Evolutionary conservation across 495 filamentous ascomycete genomes (phyloP).

Genomic region (Penicillium bovifimosum): DNA sequence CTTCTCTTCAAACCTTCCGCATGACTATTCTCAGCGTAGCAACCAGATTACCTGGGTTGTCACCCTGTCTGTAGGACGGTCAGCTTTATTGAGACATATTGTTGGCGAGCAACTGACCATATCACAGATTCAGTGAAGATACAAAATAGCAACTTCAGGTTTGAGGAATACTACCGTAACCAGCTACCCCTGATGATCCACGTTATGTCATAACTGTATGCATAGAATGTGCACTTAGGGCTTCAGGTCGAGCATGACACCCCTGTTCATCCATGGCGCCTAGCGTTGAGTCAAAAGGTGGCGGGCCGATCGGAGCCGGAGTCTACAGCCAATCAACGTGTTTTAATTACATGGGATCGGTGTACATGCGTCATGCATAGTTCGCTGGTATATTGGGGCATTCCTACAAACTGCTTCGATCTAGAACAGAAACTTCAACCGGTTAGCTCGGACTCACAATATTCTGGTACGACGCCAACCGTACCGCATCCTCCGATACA

Average conservation of each 20-base stretch:
- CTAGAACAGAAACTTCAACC: no score
- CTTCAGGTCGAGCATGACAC: background rate
- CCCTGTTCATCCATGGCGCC: background rate
- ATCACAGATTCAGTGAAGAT: no score
- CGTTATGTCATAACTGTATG: background rate
- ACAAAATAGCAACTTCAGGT: background rate
- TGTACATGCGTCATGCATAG: conserved; percentile 15
- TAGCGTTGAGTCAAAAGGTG: background rate
- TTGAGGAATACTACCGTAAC: background rate
- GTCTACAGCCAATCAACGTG: conserved; percentile 13
- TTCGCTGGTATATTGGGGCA: background rate
- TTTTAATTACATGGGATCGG: conserved; percentile 10
- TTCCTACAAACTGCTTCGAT: no score
- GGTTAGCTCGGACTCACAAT: no score
- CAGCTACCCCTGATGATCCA: background rate
- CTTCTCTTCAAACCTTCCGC: no score
- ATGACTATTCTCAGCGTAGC: no score
- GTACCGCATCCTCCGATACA: background rate
- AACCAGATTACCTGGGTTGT: no score
- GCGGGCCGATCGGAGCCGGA: conserved; percentile 14
- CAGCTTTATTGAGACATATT: no score
- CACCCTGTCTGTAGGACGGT: no score
- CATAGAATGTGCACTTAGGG: background rate
- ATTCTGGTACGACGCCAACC: no score
- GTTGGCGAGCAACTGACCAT: no score